Evolutionary conservation across 495 filamentous ascomycete species (phyloP).

Genomic region (Aspergillus steynii): DNA sequence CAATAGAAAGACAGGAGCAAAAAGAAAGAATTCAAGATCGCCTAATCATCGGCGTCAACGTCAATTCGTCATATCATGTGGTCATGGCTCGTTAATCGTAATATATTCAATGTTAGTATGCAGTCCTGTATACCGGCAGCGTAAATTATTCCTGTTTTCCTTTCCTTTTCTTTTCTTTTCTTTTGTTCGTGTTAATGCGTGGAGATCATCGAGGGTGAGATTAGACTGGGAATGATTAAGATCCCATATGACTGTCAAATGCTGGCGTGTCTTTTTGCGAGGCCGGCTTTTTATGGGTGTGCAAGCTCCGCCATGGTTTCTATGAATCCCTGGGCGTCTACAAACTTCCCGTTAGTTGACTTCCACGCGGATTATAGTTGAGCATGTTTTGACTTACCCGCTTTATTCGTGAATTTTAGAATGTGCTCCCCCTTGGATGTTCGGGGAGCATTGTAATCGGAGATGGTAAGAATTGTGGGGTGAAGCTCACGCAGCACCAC

Average conservation of each 20-base stretch:
- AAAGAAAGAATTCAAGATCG: background rate
- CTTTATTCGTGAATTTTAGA: conserved; percentile 35
- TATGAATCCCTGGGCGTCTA: conserved; percentile 41
- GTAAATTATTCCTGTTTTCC: conserved; percentile 4
- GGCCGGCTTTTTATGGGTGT: background rate
- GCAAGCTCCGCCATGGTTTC: conserved; percentile 3
- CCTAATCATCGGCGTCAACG: conserved; percentile 6
- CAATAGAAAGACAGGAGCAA: background rate
- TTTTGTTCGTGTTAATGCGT: background rate
- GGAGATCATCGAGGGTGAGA: background rate
- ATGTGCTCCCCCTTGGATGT: conserved; percentile 37
- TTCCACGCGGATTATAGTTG: background rate
- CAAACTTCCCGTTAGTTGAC: conserved; percentile 4
- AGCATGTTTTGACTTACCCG: conserved; percentile 27
- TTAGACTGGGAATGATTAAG: background rate
- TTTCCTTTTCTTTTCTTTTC: conserved; percentile 4
- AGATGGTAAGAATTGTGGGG: conserved; percentile 59
- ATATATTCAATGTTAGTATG: conserved; percentile 3
- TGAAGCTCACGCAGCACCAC: conserved; percentile 63
- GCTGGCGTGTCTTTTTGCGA: background rate
- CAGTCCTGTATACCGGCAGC: conserved; percentile 10
- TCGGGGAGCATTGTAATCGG: conserved; percentile 51
- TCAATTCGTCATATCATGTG: conserved; percentile 15
- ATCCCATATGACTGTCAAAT: too few relatives aligned
- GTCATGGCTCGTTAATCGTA: conserved; percentile 19